phyloP scores from a whole-genome alignment of 257 asterid genomes.

The Mitragyna speciosa region DNA sequence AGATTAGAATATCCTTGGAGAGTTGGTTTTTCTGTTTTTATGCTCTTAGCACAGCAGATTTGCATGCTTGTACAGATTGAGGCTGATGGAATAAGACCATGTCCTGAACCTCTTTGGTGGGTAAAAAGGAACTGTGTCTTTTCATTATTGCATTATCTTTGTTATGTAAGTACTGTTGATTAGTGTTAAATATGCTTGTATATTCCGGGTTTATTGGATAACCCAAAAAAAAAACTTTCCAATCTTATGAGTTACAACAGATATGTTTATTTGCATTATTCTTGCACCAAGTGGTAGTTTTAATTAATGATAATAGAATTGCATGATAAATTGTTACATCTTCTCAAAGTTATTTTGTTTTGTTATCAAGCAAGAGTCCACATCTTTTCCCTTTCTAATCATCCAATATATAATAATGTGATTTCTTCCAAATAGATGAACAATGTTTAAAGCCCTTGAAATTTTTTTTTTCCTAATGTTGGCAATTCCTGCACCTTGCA shows the following conservation, averaged over 20 bases:
- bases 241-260: background rate
- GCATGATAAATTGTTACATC: background rate
- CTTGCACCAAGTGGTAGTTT: background rate
- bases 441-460: background rate
- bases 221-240: background rate
- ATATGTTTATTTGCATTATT: background rate
- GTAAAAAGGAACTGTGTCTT: background rate
- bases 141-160: background rate
- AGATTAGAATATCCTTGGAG: background rate
- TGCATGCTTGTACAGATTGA: background rate
- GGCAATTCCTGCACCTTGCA: background rate
- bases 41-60: background rate
- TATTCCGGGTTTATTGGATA: no score
- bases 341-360: background rate
- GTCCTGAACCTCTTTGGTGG: background rate
- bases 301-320: background rate
- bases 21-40: background rate
- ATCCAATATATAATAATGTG: background rate
- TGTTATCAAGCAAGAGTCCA: background rate
- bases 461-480: background rate
- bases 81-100: background rate
- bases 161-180: background rate
- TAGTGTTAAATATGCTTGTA: background rate
- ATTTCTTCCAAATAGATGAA: background rate
- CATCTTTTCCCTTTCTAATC: background rate